phyloP scores from a whole-genome alignment of 2,329 filamentous ascomycete species.

The Aspergillus terreus region DNA sequence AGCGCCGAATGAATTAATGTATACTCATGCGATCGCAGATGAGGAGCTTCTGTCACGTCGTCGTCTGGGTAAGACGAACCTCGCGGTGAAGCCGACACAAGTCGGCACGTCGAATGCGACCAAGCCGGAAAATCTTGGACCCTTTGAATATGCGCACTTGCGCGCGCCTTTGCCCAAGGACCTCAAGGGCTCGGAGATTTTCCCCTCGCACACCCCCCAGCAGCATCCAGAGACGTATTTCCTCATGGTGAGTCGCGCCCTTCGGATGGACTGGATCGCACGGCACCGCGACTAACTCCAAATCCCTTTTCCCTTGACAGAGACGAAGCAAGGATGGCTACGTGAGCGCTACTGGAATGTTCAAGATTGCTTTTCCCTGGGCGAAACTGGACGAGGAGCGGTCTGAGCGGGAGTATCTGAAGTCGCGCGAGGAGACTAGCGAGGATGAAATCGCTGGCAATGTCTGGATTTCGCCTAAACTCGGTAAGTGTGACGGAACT shows the following conservation, averaged over 20 bases:
- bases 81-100: slow-evolving; percentile 75
- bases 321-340: slow-evolving; percentile 63
- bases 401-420: slow-evolving; percentile 69
- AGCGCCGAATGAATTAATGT: slow-evolving; percentile 15
- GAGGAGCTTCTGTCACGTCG: slow-evolving; percentile 74
- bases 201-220: slow-evolving; percentile 64
- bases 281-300: neutral
- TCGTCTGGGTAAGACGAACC: slow-evolving; percentile 86
- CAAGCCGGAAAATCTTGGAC: slow-evolving; percentile 69
- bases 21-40: slow-evolving; percentile 46
- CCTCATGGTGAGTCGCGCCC: slow-evolving; percentile 64
- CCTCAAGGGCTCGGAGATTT: slow-evolving; percentile 83
- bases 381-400: slow-evolving; percentile 58
- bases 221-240: slow-evolving; percentile 85
- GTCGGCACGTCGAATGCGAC: slow-evolving; percentile 67
- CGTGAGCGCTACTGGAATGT: slow-evolving; percentile 66
- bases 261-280: neutral
- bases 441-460: slow-evolving; percentile 93
- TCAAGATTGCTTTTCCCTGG: slow-evolving; percentile 66
- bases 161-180: slow-evolving; percentile 89
- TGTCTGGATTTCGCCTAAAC: slow-evolving; percentile 84
- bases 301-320: slow-evolving; percentile 28
- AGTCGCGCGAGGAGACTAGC: slow-evolving; percentile 75
- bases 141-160: slow-evolving; percentile 94
- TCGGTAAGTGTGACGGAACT: slow-evolving; percentile 46